phyloP scores from a whole-genome alignment of 75 land plant species.

The Chamaecyparis obtusa region DNA sequence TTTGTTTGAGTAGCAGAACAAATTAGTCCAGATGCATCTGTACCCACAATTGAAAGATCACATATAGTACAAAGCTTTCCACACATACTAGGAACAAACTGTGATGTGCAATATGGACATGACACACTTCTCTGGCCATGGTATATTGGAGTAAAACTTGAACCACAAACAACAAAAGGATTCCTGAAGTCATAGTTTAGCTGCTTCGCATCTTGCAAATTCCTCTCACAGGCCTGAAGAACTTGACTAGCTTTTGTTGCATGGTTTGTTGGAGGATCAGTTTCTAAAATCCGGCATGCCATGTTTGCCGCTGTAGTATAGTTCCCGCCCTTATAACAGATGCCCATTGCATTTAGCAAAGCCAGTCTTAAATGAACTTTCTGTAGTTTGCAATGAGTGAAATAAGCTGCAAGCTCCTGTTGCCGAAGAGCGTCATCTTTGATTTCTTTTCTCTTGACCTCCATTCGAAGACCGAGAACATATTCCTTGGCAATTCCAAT shows the following conservation, averaged over 20 bases:
- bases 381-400: slow-evolving; percentile 73
- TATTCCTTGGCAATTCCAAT: slow-evolving; percentile 61
- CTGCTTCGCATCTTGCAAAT: slow-evolving; percentile 37
- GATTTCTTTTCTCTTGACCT: slow-evolving; percentile 59
- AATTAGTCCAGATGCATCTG: slow-evolving; percentile 63
- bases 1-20: slow-evolving; percentile 56
- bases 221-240: slow-evolving; percentile 55
- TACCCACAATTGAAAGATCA: slow-evolving; percentile 55
- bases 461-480: slow-evolving; percentile 57
- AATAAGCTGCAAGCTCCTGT: slow-evolving; percentile 75
- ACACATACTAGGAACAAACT: slow-evolving; percentile 42
- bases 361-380: slow-evolving; percentile 52
- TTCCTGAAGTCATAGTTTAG: slow-evolving; percentile 71
- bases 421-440: slow-evolving; percentile 61
- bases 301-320: slow-evolving; percentile 52
- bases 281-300: slow-evolving; percentile 51
- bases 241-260: slow-evolving; percentile 65
- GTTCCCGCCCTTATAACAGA: slow-evolving; percentile 45
- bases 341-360: slow-evolving; percentile 58
- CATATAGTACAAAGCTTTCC: slow-evolving; percentile 49
- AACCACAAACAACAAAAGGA: slow-evolving; percentile 65
- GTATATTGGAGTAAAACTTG: slow-evolving; percentile 61
- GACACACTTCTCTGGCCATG: slow-evolving; percentile 52
- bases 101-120: slow-evolving; percentile 54
- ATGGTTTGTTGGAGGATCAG: slow-evolving; percentile 31